Evolutionary conservation across 441 rosid species (phyloP).

Genomic region (Euphorbia schlechtendalii): DNA sequence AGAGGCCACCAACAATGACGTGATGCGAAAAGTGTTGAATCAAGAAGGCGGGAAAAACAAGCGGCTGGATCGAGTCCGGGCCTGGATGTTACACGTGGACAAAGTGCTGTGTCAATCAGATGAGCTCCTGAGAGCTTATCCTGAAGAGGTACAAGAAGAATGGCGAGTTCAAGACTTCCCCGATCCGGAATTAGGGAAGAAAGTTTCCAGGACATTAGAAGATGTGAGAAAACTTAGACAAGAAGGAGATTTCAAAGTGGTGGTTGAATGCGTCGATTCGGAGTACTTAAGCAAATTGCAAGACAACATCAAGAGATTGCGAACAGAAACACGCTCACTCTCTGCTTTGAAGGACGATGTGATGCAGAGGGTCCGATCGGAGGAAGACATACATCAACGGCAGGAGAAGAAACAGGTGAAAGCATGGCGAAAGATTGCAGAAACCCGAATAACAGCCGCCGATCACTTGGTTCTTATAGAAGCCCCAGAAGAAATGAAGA

Average conservation of each 20-base stretch:
- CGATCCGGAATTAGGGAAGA: not conserved
- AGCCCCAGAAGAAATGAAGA: not conserved
- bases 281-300: not conserved
- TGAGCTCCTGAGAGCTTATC: conserved; percentile 1
- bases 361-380: not conserved
- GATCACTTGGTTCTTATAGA: not conserved
- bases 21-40: not conserved
- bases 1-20: not conserved
- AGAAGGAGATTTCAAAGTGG: not conserved
- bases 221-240: not conserved
- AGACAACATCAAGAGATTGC: not conserved
- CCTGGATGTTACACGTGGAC: not conserved
- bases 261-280: not conserved
- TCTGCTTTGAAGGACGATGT: not conserved
- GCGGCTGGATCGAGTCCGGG: conserved; percentile 3
- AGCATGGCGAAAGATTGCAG: not conserved
- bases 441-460: not conserved
- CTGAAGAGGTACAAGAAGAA: not conserved
- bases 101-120: not conserved
- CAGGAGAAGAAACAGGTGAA: not conserved
- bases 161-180: not conserved
- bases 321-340: not conserved
- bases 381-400: not conserved
- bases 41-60: conserved; percentile 1
- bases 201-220: not conserved